phyloP scores from a whole-genome alignment of 2,329 filamentous ascomycete species.

The Aspergillus sp. region DNA sequence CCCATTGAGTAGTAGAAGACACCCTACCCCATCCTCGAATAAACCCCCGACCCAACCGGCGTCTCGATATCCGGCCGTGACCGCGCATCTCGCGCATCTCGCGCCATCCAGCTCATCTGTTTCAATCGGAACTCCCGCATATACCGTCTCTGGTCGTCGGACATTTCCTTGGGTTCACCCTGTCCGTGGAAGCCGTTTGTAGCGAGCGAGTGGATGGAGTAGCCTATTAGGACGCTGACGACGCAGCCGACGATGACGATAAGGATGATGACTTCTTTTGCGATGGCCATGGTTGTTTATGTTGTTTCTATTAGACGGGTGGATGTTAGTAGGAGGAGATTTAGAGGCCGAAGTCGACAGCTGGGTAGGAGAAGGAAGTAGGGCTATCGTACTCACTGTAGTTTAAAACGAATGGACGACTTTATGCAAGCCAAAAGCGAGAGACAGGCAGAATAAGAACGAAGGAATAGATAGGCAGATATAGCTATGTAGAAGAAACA shows the following conservation, averaged over 20 bases:
- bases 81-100: slow-evolving; percentile 4
- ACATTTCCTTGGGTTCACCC: slow-evolving; percentile 11
- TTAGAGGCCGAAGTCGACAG: not conserved
- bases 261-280: slow-evolving; percentile 19
- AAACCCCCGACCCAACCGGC: not conserved
- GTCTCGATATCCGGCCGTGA: not conserved
- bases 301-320: not conserved
- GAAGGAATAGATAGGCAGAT: not conserved
- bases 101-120: slow-evolving; percentile 23
- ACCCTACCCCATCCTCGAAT: not conserved
- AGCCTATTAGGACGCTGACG: slow-evolving; percentile 27
- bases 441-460: not conserved
- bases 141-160: slow-evolving; percentile 27
- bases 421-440: not conserved
- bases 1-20: not conserved
- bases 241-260: slow-evolving; percentile 23
- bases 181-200: slow-evolving; percentile 19
- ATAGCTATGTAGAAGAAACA: not conserved
- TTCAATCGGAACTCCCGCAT: slow-evolving; percentile 28
- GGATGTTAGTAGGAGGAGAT: not conserved
- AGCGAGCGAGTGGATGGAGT: slow-evolving; percentile 23
- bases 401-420: not conserved
- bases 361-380: not conserved
- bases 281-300: slow-evolving; percentile 5
- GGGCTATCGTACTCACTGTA: not conserved